These are phyloP conservation scores for Solanum neorickii DNA, from an alignment of 257 asterid species.

Conservation along the genomic window DNA sequence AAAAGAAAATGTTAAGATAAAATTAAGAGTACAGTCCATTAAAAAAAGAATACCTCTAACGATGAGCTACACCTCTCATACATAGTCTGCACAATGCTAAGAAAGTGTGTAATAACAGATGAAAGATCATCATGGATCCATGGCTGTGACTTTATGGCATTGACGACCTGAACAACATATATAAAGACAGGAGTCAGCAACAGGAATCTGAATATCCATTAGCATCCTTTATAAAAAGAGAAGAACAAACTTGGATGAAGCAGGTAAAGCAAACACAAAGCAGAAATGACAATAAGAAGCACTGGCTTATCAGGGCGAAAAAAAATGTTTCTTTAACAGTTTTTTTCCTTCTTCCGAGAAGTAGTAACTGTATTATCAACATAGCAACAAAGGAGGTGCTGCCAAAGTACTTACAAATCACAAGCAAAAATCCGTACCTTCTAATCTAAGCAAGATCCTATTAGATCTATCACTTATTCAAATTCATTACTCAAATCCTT, in stretches of 20 bases:
- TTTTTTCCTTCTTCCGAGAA: not conserved
- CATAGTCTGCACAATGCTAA: constrained; percentile 66
- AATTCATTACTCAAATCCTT: not conserved
- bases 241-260: not conserved
- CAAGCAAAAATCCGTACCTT: not conserved
- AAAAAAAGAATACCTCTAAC: constrained; percentile 51
- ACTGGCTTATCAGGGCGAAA: not conserved
- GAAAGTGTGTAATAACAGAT: constrained; percentile 45
- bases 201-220: not conserved
- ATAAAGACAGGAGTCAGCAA: not conserved
- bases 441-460: not conserved
- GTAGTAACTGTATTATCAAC: not conserved
- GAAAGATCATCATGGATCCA: constrained; percentile 53
- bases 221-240: not conserved
- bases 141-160: constrained; percentile 74
- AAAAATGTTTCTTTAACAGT: not conserved
- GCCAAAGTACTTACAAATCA: not conserved
- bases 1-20: not conserved
- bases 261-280: not conserved
- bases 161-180: constrained; percentile 44
- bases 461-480: not conserved
- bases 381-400: not conserved
- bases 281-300: constrained; percentile 7
- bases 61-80: constrained; percentile 67
- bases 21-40: not conserved